Base-by-base conservation (phyloP, 2,329 filamentous ascomycete genomes). In the Colletotrichum ledebouriae region DNA sequence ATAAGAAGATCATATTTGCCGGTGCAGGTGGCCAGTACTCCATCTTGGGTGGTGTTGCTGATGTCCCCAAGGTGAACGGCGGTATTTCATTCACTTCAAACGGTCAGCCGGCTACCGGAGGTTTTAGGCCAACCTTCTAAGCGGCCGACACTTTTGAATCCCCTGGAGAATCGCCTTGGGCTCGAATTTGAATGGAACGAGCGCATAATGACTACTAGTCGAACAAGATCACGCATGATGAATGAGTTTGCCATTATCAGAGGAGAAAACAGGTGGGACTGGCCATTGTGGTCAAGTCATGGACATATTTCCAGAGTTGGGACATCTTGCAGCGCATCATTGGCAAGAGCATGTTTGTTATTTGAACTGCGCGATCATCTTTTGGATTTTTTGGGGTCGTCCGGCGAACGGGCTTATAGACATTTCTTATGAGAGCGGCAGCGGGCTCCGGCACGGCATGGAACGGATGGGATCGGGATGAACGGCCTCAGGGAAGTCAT, bases 21-120 rank as follows among this genome's bases (percentile, higher is more conserved):
- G 93, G 92, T 49, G 91, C 91, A n/a, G 94, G 95, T 72, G 94
- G 94, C 5, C 94, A 98, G 76, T 98, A 89, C 78, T 91, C 90
- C 1, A 80, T 93, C 25, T 73, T 93, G n/a, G 83, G 85, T 10
- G 85, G 85, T 60, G 76, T 76, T 25, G 75, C 70, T 39, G 66
- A 69, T 41, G 71, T 53, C 1, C 73, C 74, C 56, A 71, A 72
- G 64, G 71, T 72, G 46, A 81, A 81, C 49, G 79, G 79, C 13
- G 72, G 72, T 29, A 39, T 61, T 13, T 72, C 37, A 39, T 39
- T 72, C 25, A 61, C 64, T 4, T 41, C 46, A 3, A 61, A 61
- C 52, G 52, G 59, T 15, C 66, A 69, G 49, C 66, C 66, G n/a
- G 66, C 66, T 7, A 56, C 66, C 6, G 66, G 66, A 55, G 61